Evolutionary conservation across 164 flowering plant species (phyloP), one percentile per base, ranked within the genome.

Genomic region (Saururus chinensis): DNA sequence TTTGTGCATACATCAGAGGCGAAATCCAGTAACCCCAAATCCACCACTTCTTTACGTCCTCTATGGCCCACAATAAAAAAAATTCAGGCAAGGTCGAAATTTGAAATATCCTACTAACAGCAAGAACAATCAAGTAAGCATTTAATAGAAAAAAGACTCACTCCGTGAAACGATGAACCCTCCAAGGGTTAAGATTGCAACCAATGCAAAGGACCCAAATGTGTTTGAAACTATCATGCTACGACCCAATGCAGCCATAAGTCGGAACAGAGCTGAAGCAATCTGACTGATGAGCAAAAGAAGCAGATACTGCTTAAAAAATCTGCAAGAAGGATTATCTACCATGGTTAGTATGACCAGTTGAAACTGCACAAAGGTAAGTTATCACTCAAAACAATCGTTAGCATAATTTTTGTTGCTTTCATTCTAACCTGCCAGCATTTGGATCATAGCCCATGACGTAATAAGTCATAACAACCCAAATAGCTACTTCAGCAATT

Each of bases 1-100:
- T 66, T 59, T 66, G 69, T 24, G 52, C 69, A 60, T 66, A 66
- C 69, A 66, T 66, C 59, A 66, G 13, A 14, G 69, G 69, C 9
- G 69, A 66, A 13, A 55, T 45, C 70, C 70, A 67, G 21, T 60
- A 60, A 26, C 69, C 69, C 69, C 64, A 66, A 9, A 60, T 60
- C 70, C 70, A 67, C 70, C 64, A 60, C 22, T 61, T 67, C 56
- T 60, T 60, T 41, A 67, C 64, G 22, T 67, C 54, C 42, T 60
- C 70, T 67, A 49, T 19, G 16, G 1, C 11, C 11, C 21, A 19
- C 12, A 58, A 35, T 20, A 37, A 58, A 35, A 20, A 19, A 10
- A 9, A 53, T 11, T 53, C 22, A 53, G 25, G 10, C 56, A 53
- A 12, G 25, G 19, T 20, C 9, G 30, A 23, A 55, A 9, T 55